These are phyloP conservation scores for Hemileia vastatrix DNA, from an alignment of 1,284 basidiomycete species.

Conservation along the genomic window DNA sequence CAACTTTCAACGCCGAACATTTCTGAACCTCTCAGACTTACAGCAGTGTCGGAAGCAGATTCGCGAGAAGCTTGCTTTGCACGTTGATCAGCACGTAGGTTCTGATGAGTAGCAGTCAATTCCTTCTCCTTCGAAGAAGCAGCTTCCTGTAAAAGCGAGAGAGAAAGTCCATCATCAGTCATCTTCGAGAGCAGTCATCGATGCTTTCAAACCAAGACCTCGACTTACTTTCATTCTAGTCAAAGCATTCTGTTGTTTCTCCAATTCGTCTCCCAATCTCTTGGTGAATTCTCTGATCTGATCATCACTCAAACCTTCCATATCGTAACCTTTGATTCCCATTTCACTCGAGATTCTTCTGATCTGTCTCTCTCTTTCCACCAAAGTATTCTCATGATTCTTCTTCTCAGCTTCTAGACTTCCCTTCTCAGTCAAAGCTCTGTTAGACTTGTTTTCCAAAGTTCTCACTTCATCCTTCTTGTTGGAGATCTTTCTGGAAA, in stretches of 20 bases:
- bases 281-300: constrained; percentile 61
- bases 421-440: neutral
- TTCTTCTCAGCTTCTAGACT: too few species aligned
- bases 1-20: neutral
- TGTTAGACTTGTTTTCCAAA: constrained; percentile 31
- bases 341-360: constrained; percentile 59
- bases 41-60: neutral
- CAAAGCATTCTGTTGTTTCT: constrained; percentile 52
- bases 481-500: constrained; percentile 27
- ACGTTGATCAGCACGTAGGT: neutral
- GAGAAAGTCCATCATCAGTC: neutral
- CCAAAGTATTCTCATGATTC: constrained; percentile 65
- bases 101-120: neutral
- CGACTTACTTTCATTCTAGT: constrained; percentile 56
- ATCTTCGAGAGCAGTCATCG: neutral
- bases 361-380: constrained; percentile 63
- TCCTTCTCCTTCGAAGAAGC: neutral
- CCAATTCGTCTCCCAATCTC: constrained; percentile 53
- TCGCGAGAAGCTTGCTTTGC: neutral
- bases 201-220: constrained; percentile 26
- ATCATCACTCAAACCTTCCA: constrained; percentile 56
- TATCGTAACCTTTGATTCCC: constrained; percentile 63
- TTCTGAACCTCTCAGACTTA: neutral
- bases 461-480: constrained; percentile 33
- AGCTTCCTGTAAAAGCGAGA: neutral